Evolutionary conservation across 805 yeast genomes (phyloP).

Genomic region (Pichia sporocuriosa): DNA sequence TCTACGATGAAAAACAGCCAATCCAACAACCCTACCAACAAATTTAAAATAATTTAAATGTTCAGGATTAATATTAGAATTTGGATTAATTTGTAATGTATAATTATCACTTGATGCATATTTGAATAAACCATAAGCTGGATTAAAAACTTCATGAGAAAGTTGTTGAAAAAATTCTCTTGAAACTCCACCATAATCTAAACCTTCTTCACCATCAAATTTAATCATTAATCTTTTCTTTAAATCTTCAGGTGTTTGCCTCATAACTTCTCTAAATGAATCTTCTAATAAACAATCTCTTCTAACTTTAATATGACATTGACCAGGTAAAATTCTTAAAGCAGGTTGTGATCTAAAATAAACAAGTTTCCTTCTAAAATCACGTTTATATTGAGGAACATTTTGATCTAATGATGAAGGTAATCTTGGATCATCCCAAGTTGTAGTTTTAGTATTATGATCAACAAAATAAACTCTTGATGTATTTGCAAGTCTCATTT

Average conservation of each 20-base stretch:
- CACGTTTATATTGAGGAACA: conserved; percentile 99
- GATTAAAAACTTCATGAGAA: conserved; percentile 98
- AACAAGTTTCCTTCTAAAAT: conserved; percentile 93
- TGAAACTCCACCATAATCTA: conserved; percentile 99
- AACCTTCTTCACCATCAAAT: conserved; percentile 98
- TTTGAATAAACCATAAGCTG: conserved; percentile 94
- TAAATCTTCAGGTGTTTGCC: conserved; percentile 97
- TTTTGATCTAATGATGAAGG: conserved; percentile 97
- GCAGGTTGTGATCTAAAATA: conserved; percentile 99
- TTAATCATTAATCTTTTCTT: conserved; percentile 97
- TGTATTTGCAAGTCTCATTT: conserved; percentile 97
- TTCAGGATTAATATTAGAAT: conserved; percentile 94
- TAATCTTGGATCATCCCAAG: conserved; percentile 99
- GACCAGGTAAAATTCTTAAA: conserved; percentile 93
- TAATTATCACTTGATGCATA: conserved; percentile 97
- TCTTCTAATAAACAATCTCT: conserved; percentile 96
- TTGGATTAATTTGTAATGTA: conserved; percentile 95
- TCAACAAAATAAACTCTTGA: conserved; percentile 98
- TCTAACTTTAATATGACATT: conserved; percentile 96
- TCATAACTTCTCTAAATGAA: conserved; percentile 96
- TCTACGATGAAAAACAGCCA: conserved; percentile 97
- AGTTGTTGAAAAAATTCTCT: conserved; percentile 94
- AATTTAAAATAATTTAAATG: conserved; percentile 96
- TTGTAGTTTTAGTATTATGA: conserved; percentile 97
- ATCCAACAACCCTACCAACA: conserved; percentile 96